A percentile compares a stretch with the other conserved stretches of the same genome.
Conservation (phyloP, 768 basidiomycete species). For the Xerocomellus amylosporus region DNA sequence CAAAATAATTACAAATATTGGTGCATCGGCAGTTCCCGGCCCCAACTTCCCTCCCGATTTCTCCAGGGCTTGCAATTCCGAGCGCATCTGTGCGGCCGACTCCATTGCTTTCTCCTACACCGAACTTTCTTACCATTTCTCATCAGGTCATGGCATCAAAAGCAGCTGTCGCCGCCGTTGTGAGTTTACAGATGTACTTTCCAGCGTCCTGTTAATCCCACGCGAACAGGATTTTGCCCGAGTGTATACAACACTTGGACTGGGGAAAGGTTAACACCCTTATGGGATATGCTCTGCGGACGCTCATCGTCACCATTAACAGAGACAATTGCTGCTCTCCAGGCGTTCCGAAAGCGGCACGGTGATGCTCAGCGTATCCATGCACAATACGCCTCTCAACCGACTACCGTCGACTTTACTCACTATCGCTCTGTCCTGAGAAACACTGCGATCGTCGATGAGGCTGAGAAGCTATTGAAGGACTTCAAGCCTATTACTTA, state of each 20-base stretch:
- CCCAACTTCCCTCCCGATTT: conserved; percentile 9
- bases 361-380: conserved; percentile 79
- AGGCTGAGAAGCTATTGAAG: conserved; percentile 85
- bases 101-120: conserved; percentile 2
- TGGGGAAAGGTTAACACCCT: conserved; percentile 69
- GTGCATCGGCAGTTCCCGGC: conserved; percentile 30
- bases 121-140: neutral
- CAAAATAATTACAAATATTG: conserved; percentile 13
- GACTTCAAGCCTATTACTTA: conserved; percentile 95
- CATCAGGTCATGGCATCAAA: conserved; percentile 61
- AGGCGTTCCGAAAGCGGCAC: conserved; percentile 96
- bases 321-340: conserved; percentile 90
- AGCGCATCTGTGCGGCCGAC: conserved; percentile 13
- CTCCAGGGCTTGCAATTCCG: conserved; percentile 14
- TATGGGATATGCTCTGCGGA: neutral
- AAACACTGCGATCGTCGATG: conserved; percentile 89
- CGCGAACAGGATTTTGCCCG: conserved; percentile 71
- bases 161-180: conserved; percentile 66
- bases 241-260: conserved; percentile 76
- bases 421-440: conserved; percentile 91
- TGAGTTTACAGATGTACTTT: conserved; percentile 30
- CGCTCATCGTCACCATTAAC: conserved; percentile 11
- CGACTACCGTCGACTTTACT: conserved; percentile 83
- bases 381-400: conserved; percentile 59
- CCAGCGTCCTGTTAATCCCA: neutral